Base-by-base conservation (phyloP, 2,329 filamentous ascomycete species). In the Lachnellula occidentalis region DNA sequence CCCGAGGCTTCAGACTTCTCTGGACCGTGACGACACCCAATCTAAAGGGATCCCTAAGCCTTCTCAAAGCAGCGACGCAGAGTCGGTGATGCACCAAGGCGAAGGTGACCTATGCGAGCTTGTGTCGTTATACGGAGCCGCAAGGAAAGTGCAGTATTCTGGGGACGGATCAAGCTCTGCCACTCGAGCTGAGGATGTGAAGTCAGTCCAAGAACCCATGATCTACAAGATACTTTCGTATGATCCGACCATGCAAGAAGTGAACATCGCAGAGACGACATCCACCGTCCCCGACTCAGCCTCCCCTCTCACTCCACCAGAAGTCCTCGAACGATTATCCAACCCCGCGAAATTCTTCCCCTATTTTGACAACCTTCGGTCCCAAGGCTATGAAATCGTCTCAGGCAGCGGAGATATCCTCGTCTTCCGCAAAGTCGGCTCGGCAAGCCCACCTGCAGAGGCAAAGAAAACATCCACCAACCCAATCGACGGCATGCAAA, bases 211-310 rank as follows among this genome's bases (percentile, higher is more conserved):
- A 45, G 59, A 64, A 34, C 61, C 67, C 46, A 64, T 60, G 9
- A 24, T 78, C 3, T 88, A 87, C 73, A 87, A 82, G 66, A 78
- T 88, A 34, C 74, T 90, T 5, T 85, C 82, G 1, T 88, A 85
- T 62, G 82, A 88, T 60, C 73, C 80, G 1, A 73, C 72, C 8
- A 82, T 77, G 61, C 76, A 85, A 60, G 72, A 72, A 12, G 74
- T 89, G 61, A 78, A 73, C 43, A 74, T 77, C 3, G 82, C 82
- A 5, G 82, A 86, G 59, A 85, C 82, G 1, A 80, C 77, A 1
- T 85, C 83, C 3, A 70, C 75, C 2, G 76, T 78, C 1, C 70
- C 74, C 1, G 75, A 79, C 48, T 70, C 68, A 5, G 71, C 79
- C n/a, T 66, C 71, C 0, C 72, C 80, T 0, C 69, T 83, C 21